Evolutionary conservation across 2,329 filamentous ascomycete species (phyloP).

Genomic region (Alternaria longipes): DNA sequence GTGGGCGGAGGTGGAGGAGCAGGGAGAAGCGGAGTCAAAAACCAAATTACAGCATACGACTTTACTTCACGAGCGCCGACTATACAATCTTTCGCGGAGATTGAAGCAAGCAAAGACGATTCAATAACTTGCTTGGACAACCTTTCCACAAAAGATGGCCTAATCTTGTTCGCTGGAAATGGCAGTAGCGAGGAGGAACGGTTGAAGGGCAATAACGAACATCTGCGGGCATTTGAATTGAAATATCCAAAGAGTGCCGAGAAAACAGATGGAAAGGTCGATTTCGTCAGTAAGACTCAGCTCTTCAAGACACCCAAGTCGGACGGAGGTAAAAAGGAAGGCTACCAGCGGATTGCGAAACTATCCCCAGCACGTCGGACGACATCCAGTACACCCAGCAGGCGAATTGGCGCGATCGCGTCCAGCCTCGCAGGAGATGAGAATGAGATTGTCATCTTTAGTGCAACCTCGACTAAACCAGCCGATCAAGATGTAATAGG

Average conservation of each 20-base stretch:
- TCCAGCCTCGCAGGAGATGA: conserved; percentile 76
- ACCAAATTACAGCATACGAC: conserved; percentile 80
- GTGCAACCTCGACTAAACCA: conserved; percentile 66
- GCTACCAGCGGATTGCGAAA: conserved; percentile 67
- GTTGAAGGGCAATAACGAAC: conserved; percentile 79
- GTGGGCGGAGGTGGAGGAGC: conserved; percentile 85
- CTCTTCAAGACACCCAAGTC: conserved; percentile 58
- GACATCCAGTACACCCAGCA: conserved; percentile 56
- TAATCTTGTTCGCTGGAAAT: conserved; percentile 70
- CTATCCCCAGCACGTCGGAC: conserved; percentile 64
- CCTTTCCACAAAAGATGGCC: conserved; percentile 66
- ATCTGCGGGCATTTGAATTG: conserved; percentile 80
- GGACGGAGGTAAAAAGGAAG: conserved; percentile 60
- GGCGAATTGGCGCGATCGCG: conserved; percentile 78
- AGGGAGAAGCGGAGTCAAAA: conserved; percentile 70
- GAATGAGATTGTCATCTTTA: conserved; percentile 82
- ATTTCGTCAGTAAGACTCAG: conserved; percentile 60
- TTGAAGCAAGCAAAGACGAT: conserved; percentile 87
- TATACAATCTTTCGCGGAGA: conserved; percentile 70
- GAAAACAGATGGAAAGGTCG: conserved; percentile 50
- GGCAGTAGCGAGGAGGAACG: conserved; percentile 80
- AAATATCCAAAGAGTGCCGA: conserved; percentile 58
- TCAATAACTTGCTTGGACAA: conserved; percentile 84
- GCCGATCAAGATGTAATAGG: conserved; percentile 60
- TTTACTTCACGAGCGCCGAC: conserved; percentile 70